Evolutionary conservation across 257 asterid genomes (phyloP), one percentile per base, ranked within the genome.

Genomic region (Catharanthus roseus): DNA sequence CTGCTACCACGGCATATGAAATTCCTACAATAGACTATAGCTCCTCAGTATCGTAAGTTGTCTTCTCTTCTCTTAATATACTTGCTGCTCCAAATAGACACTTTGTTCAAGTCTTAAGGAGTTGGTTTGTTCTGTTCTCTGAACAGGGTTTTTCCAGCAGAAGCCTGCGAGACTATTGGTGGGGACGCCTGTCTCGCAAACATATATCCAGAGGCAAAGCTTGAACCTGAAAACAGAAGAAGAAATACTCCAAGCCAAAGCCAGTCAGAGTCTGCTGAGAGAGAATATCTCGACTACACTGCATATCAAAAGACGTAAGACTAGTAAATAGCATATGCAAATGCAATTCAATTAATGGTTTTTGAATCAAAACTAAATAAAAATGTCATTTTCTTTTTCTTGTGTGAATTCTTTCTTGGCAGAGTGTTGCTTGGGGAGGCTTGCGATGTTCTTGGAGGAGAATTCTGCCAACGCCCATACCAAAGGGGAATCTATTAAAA

Each of bases 91-190:
- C n/a, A n/a, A 38, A 38, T 3, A 38, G 42, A 38, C 3, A 8
- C 42, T 3, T 38, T 3, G 42, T 38, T 38, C 8, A 3, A 3
- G 42, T 38, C 3, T 38, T 38, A 8, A 3, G 42, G 42, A 38
- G 42, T 38, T 0, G 16, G 42, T 38, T 54, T 9, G 8, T 2
- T 15, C 4, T 11, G 9, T 0, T 56, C 19, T 28, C 33, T 55
- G 23, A 18, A 10, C 63, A 84, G 91, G 39, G 88, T 86, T 8
- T 88, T 88, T 71, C 95, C 88, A 26, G 88, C 87, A 44, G 91
- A 88, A 82, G 91, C 89, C 21, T 86, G 89, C 53, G 87, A 88
- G 49, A 86, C 84, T 23, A 69, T 82, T 4, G 88, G 91, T 1
- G 95, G 89, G 77, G 87, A 88, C 7, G 74, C 86, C 11, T 84